Base-by-base conservation (phyloP, 805 yeast genomes). In the Candida silvatica region DNA sequence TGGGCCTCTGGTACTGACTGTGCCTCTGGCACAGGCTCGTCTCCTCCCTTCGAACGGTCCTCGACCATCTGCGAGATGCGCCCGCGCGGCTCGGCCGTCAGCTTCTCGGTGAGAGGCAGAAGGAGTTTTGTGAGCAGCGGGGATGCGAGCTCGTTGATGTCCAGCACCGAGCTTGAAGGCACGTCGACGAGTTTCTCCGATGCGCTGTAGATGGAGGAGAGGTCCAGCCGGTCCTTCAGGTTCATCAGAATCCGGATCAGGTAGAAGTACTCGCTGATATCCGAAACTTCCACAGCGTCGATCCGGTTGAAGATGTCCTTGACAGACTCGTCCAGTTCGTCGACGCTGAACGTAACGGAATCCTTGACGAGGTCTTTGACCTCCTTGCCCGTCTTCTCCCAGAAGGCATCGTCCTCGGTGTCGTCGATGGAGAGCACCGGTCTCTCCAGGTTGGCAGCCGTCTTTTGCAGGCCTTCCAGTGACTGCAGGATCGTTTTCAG, bases 341-440 rank as follows among this genome's bases (percentile, higher is more conserved):
- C 22, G 15, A 38, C 29, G 15, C 44, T 37, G 5, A 38, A 34
- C 4, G 32, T 27, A 14, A 48, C 44, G 6, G 49, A 47, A 17
- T 41, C 40, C 20, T 44, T 32, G 5, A 52, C 31, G 4, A 47
- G 27, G 1, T 27, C 17, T n/a, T 29, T 32, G 16, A 56, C 27
- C 3, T 37, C 40, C 0, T 31, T n/a, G 3, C 47, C 36, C 2
- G 40, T 27, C 0, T 15, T 6, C 4, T 26, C 14, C 65, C 65
- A 60, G 32, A 52, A 56, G 14, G 38, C 46, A 16, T 53, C 56
- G 38, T 59, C 47, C 29, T 59, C 64, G 24, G 42, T 38, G 34
- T 59, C 64, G 41, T 60, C 65, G 29, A 59, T 48, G n/a, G 63
- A 52, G 27, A 60, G 37, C 2, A 55, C 41, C 17, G 61, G 64